Evolutionary conservation across 192 early-diverging fungal species (phyloP), one percentile per base, ranked within the genome.

Genomic region (Radiomyces spectabilis): DNA sequence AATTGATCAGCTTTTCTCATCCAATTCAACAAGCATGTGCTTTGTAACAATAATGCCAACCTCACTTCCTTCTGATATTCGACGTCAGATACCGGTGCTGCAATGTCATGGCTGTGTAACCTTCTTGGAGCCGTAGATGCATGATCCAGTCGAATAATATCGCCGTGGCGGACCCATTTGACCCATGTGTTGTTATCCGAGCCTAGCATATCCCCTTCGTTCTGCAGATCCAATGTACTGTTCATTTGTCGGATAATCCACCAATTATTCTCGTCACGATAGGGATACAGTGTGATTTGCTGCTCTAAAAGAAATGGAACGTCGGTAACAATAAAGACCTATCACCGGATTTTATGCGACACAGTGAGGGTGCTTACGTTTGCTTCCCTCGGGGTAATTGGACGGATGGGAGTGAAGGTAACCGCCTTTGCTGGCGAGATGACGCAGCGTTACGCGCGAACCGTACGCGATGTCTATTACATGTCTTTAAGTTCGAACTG

Each of bases 281-380:
- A 35, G 33, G 33, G 33, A 35, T 35, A 35, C 13, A 35, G 13
- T 35, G 33, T 35, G n/a, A n/a, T n/a, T n/a, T n/a, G n/a, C n/a
- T n/a, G n/a, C n/a, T n/a, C n/a, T n/a, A n/a, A n/a, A n/a, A n/a
- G n/a, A n/a, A n/a, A n/a, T n/a, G n/a, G n/a, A n/a, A n/a, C n/a
- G n/a, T n/a, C n/a, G n/a, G n/a, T n/a, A n/a, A n/a, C n/a, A n/a
- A n/a, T n/a, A n/a, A n/a, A n/a, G n/a, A n/a, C n/a, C n/a, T n/a
- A n/a, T n/a, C n/a, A 97, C 33, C 74, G 57, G 73, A 93, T 94
- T 75, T 97, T 97, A 21, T 68, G n/a, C 61, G 65, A 95, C 95
- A 37, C 68, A 64, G 71, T n/a, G n/a, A n/a, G n/a, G n/a, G n/a
- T n/a, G 46, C 63, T 59, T 62, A 75, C 74, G 87, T 69, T 86